Evolutionary conservation across 208 protist genomes (phyloP), one percentile per base, ranked within the genome.

Genomic region (Crithidia bombi): DNA sequence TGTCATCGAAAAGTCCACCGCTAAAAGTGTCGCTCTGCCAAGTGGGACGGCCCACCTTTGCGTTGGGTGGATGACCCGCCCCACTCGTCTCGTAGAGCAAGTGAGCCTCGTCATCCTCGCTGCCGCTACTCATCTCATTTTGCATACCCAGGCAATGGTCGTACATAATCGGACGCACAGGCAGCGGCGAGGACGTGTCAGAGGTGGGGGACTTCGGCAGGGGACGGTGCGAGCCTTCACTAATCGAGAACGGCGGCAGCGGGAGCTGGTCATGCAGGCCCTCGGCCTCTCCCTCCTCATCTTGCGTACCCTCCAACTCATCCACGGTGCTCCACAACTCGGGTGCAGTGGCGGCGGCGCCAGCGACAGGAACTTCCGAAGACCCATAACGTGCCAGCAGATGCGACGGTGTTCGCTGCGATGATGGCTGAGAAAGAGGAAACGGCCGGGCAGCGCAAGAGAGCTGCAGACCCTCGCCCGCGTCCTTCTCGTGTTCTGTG

Each of bases 111-210:
- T 44, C 62, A 1, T 67, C 35, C 5, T 33, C 55, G 38, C 21
- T 17, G 19, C n/a, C 38, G 14, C 23, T 49, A 3, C 6, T 12
- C 30, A 9, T 44, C 47, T 38, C 28, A 10, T 4, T 19, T 17
- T 25, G 46, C 46, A 15, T 28, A 30, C 12, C 23, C 50, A 32
- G 14, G 12, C 50, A n/a, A 1, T 25, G 4, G 19, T 26, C 26
- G 1, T 12, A 28, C 23, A 5, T n/a, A 35, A 21, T 1, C 12
- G 61, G 61, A 1, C 33, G 44, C 46, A 66, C 32, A 44, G 61
- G 61, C 61, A 66, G 17, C 61, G 61, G 61, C 33, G 61, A 66
- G 11, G 61, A 66, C 46, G 10, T 41, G 46, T 43, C 28, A 0
- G 61, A 56, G 0, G 21, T 23, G 0, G 19, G 5, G 12, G 61